Conservation (phyloP, 2,329 filamentous ascomycete genomes). For the Stagonosporopsis tanaceti region DNA sequence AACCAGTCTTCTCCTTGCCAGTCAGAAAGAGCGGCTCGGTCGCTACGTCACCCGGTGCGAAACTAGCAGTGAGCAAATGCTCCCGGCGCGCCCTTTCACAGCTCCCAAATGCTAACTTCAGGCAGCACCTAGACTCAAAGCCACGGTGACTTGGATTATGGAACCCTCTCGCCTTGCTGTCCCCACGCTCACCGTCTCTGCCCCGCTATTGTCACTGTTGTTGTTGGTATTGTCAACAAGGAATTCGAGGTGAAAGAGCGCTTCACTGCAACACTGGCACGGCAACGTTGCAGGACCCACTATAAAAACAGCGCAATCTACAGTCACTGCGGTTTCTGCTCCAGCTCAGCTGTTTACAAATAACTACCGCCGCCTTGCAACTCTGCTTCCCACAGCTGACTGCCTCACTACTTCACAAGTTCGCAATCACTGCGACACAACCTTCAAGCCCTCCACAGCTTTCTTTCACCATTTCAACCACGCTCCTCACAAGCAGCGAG, state of each 20-base stretch:
- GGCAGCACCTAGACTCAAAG: background rate
- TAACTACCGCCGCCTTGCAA: background rate
- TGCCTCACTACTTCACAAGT: background rate
- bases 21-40: background rate
- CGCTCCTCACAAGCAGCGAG: background rate
- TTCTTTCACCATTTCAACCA: background rate
- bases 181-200: background rate
- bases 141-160: background rate
- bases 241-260: background rate
- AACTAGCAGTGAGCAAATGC: background rate
- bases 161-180: background rate
- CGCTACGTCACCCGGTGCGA: background rate
- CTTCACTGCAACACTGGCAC: conserved; percentile 3
- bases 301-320: background rate
- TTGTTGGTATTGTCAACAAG: background rate
- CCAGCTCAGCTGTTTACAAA: background rate
- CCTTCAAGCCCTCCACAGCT: background rate
- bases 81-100: background rate
- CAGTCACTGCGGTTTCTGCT: background rate
- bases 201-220: background rate
- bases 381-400: background rate
- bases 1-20: background rate
- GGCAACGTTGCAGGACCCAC: background rate
- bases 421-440: no score
- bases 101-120: no score